Percentiles rank a stretch among this genome's conserved stretches.
Conservation (phyloP, 73 alveolate species). For the Paramecium pentaurelia region DNA sequence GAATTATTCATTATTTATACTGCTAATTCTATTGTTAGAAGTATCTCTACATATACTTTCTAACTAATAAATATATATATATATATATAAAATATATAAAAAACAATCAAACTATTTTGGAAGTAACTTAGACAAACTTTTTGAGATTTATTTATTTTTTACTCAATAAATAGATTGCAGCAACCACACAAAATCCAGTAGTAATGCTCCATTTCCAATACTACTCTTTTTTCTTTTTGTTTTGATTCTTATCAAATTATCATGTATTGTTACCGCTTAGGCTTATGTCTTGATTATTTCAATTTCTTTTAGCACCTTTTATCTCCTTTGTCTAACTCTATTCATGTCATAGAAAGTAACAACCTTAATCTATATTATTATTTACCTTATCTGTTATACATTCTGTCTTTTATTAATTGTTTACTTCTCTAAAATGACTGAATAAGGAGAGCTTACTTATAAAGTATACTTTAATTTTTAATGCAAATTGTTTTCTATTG, state of each 20-base stretch:
- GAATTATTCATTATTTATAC: neutral
- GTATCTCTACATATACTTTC: neutral
- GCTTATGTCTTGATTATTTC: neutral
- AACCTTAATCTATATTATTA: neutral
- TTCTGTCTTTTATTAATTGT: conserved; percentile 9
- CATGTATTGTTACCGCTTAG: neutral
- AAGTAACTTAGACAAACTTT: neutral
- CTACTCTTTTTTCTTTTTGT: neutral
- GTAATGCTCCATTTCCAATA: neutral
- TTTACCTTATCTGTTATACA: conserved; percentile 39
- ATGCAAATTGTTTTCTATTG: neutral
- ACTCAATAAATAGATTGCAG: neutral
- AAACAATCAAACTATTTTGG: neutral
- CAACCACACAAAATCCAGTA: neutral
- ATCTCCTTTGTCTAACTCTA: conserved; percentile 24
- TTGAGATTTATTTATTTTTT: conserved; percentile 9
- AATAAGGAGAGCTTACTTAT: neutral
- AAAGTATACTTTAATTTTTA: neutral
- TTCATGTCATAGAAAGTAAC: conserved; percentile 48
- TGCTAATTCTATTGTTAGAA: neutral
- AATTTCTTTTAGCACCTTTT: neutral
- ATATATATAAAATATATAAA: neutral
- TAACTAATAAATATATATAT: neutral
- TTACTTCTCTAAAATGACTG: conserved; percentile 11
- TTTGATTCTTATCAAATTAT: neutral